Percentiles rank a stretch among this genome's conserved stretches.
phyloP scores from a whole-genome alignment of 1,284 basidiomycete genomes.

The Ganoderma multipileum region DNA sequence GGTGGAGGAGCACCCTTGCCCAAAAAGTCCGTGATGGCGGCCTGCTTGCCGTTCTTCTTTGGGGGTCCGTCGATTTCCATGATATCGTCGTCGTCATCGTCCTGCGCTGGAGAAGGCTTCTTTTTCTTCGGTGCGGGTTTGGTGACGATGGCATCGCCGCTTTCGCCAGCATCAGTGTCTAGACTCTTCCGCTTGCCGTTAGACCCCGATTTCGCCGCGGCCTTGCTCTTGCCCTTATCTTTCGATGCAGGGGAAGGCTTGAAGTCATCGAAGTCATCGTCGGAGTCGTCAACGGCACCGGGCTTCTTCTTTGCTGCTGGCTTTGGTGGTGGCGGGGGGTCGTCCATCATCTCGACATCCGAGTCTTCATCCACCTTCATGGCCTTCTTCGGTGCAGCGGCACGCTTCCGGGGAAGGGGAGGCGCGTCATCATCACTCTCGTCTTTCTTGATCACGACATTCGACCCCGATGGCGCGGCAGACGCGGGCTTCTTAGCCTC shows the following conservation, averaged over 20 bases:
- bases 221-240: slow-evolving; percentile 48
- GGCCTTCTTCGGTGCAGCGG: slow-evolving; percentile 36
- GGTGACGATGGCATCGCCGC: slow-evolving; percentile 48
- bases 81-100: slow-evolving; percentile 50
- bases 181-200: slow-evolving; percentile 59
- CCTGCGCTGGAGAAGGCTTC: slow-evolving; percentile 25
- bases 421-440: slow-evolving; percentile 36
- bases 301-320: slow-evolving; percentile 35
- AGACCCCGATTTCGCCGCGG: slow-evolving; percentile 35
- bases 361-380: slow-evolving; percentile 45
- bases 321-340: slow-evolving; percentile 23
- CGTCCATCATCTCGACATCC: slow-evolving; percentile 44
- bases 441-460: slow-evolving; percentile 40
- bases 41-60: slow-evolving; percentile 46
- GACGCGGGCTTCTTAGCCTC: slow-evolving; percentile 40
- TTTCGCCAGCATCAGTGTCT: slow-evolving; percentile 41
- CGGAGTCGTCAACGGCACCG: slow-evolving; percentile 35
- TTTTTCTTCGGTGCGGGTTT: slow-evolving; percentile 50
- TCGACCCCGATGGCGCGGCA: slow-evolving; percentile 35
- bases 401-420: slow-evolving; percentile 35
- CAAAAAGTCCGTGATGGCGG: slow-evolving; percentile 66
- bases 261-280: slow-evolving; percentile 37
- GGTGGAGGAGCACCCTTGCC: slow-evolving; percentile 50
- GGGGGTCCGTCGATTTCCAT: slow-evolving; percentile 49
- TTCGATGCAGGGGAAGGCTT: slow-evolving; percentile 37